phyloP scores from a whole-genome alignment of 1,139 yeast species.

The Yamadazyma mexicana region DNA sequence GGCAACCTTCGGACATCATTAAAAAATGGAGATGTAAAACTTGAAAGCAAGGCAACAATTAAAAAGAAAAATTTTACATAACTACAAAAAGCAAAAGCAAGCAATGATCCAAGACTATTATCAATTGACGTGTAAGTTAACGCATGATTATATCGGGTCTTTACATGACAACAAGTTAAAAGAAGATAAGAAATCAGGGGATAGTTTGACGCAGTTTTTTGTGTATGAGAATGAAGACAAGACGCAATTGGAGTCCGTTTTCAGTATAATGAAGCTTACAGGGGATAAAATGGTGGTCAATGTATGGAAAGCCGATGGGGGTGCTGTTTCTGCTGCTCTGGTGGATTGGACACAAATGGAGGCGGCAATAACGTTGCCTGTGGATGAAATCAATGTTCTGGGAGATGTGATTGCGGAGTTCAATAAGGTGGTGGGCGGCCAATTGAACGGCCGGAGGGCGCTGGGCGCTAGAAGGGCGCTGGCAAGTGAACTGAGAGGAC shows the following conservation, averaged over 20 bases:
- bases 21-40: background rate
- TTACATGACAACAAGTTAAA: slow-evolving; percentile 5
- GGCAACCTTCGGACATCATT: background rate
- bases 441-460: background rate
- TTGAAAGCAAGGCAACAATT: background rate
- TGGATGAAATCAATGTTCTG: slow-evolving; percentile 24
- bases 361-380: slow-evolving; percentile 22
- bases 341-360: slow-evolving; percentile 17
- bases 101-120: slow-evolving; percentile 22
- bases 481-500: background rate
- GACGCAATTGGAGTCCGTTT: slow-evolving; percentile 9
- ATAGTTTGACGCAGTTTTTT: slow-evolving; percentile 19
- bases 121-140: slow-evolving; percentile 26
- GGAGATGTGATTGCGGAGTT: slow-evolving; percentile 24
- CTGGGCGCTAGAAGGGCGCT: background rate
- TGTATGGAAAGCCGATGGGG: slow-evolving; percentile 14
- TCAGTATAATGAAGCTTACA: slow-evolving; percentile 14
- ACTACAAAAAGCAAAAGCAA: too few species aligned
- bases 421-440: slow-evolving; percentile 17
- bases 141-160: slow-evolving; percentile 26
- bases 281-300: slow-evolving; percentile 25
- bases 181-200: slow-evolving; percentile 9
- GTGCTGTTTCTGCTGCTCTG: slow-evolving; percentile 9
- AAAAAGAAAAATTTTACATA: background rate
- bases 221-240: slow-evolving; percentile 11